phyloP scores from a whole-genome alignment of 768 basidiomycete genomes.

The Serpula lacrymans region DNA sequence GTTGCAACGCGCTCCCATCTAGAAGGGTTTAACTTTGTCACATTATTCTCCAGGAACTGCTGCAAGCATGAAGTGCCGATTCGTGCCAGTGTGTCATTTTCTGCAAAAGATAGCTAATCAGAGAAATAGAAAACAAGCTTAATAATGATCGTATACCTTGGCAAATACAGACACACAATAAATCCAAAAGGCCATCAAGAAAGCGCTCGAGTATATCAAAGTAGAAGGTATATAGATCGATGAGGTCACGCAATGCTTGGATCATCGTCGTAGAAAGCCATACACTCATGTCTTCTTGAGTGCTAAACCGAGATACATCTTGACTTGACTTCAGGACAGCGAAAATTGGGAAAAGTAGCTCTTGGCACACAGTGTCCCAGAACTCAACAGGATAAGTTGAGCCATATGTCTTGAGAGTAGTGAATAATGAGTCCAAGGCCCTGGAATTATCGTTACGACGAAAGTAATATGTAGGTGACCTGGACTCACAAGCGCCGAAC shows the following conservation, averaged over 20 bases:
- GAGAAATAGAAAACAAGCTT: background rate
- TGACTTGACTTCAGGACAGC: slow-evolving; percentile 91
- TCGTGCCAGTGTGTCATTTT: slow-evolving; percentile 95
- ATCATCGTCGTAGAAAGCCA: slow-evolving; percentile 99
- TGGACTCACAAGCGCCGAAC: slow-evolving; percentile 85
- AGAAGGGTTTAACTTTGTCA: slow-evolving; percentile 74
- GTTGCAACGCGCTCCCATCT: slow-evolving; percentile 92
- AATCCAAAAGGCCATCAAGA: slow-evolving; percentile 89
- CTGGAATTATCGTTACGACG: slow-evolving; percentile 38
- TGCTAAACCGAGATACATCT: slow-evolving; percentile 89
- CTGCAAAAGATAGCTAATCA: slow-evolving; percentile 38
- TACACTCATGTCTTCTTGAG: slow-evolving; percentile 98
- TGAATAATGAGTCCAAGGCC: slow-evolving; percentile 94
- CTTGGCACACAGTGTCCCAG: slow-evolving; percentile 97
- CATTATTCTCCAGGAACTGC: slow-evolving; percentile 91
- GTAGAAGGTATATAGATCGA: slow-evolving; percentile 94
- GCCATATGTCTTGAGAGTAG: slow-evolving; percentile 89
- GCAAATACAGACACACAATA: slow-evolving; percentile 95
- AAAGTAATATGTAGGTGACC: background rate
- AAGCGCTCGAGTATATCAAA: slow-evolving; percentile 88
- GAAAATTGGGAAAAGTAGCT: slow-evolving; percentile 97
- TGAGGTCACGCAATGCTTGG: slow-evolving; percentile 90
- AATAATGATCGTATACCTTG: slow-evolving; percentile 68
- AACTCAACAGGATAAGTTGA: slow-evolving; percentile 83
- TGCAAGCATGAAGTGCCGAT: slow-evolving; percentile 98